Percentiles rank a stretch among this genome's conserved stretches.
Conservation (phyloP, 192 early-diverging fungal genomes). For the Coemansia sp. region DNA sequence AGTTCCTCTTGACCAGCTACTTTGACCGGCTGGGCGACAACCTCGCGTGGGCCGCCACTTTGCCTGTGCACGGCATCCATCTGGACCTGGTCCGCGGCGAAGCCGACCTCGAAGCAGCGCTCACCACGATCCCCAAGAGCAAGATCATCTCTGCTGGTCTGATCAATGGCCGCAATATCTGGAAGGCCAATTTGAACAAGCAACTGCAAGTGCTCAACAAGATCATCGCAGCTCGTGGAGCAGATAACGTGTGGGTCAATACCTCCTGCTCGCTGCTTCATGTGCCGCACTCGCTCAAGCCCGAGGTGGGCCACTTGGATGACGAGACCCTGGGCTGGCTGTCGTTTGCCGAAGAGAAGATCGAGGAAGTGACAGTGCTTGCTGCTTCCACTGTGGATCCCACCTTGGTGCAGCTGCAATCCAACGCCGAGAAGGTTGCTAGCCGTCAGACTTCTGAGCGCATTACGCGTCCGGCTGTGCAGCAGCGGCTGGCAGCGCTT, state of each 20-base stretch:
- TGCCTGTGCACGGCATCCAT: slow-evolving; percentile 83
- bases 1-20: slow-evolving; percentile 86
- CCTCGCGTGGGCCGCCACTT: slow-evolving; percentile 63
- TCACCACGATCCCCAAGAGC: slow-evolving; percentile 58
- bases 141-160: slow-evolving; percentile 89
- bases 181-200: slow-evolving; percentile 84
- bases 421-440: slow-evolving; percentile 68
- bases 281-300: slow-evolving; percentile 81
- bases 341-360: slow-evolving; percentile 91
- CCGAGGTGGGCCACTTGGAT: slow-evolving; percentile 72
- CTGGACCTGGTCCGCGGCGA: slow-evolving; percentile 86
- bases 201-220: slow-evolving; percentile 66
- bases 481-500: slow-evolving; percentile 67
- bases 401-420: slow-evolving; percentile 65
- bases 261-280: slow-evolving; percentile 93
- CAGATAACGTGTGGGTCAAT: slow-evolving; percentile 73
- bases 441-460: slow-evolving; percentile 72
- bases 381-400: slow-evolving; percentile 54
- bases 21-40: slow-evolving; percentile 84
- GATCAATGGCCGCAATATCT: slow-evolving; percentile 96
- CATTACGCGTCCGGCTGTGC: slow-evolving; percentile 79
- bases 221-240: slow-evolving; percentile 57
- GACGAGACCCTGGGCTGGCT: slow-evolving; percentile 87
- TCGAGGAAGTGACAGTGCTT: slow-evolving; percentile 74
- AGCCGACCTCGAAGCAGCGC: slow-evolving; percentile 72